phyloP scores from a whole-genome alignment of 306 rosid genomes.

The Quillaja saponaria region DNA sequence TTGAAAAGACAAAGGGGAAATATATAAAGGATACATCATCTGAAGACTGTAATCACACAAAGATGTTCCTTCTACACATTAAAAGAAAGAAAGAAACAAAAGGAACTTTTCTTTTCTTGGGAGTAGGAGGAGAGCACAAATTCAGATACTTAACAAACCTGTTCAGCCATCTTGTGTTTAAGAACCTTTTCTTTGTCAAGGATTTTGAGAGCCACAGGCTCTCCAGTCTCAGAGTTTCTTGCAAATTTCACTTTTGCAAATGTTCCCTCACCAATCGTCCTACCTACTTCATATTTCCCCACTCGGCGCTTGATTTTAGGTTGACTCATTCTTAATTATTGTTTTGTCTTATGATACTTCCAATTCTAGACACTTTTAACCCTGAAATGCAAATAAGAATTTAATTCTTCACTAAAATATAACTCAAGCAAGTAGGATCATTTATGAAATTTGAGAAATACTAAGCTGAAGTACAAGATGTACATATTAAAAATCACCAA shows the following conservation, averaged over 20 bases:
- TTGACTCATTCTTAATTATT: constrained; percentile 65
- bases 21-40: background rate
- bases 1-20: background rate
- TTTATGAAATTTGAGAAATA: background rate
- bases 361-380: constrained; percentile 27
- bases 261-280: constrained; percentile 97
- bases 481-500: constrained; percentile 10
- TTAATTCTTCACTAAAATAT: constrained; percentile 18
- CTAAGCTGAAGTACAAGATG: constrained; percentile 22
- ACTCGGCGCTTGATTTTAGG: constrained; percentile 81
- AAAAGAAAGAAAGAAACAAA: background rate
- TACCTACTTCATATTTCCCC: constrained; percentile 91
- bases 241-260: constrained; percentile 96
- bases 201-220: constrained; percentile 82
- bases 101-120: too few relatives aligned
- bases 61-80: background rate
- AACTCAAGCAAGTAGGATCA: background rate
- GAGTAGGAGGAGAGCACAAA: too few relatives aligned
- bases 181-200: constrained; percentile 97
- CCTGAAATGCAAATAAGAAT: constrained; percentile 41
- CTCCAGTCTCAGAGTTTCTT: constrained; percentile 74
- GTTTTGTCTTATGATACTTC: constrained; percentile 22
- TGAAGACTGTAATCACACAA: background rate
- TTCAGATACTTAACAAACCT: constrained; percentile 45
- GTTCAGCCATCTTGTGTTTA: constrained; percentile 98